Conservation (phyloP, 192 early-diverging fungal species). For the Rhizophagus sp. region DNA sequence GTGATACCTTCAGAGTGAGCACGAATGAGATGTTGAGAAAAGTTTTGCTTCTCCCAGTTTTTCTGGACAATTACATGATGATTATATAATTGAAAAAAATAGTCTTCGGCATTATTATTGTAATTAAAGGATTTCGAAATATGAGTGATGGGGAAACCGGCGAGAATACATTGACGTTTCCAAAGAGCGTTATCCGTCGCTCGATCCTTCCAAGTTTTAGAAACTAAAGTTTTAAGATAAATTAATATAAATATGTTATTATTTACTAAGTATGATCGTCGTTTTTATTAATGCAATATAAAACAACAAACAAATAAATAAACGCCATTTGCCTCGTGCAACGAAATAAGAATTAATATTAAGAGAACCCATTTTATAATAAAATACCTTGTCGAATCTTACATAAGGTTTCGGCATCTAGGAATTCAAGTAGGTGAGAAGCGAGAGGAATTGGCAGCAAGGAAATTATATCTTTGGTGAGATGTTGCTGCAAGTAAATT, state of each 20-base stretch:
- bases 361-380: background rate
- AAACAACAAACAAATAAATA: no score
- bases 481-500: background rate
- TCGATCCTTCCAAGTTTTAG: slow-evolving; percentile 11
- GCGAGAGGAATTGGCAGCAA: background rate
- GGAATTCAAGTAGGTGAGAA: background rate
- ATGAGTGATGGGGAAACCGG: background rate
- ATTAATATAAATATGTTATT: background rate
- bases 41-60: slow-evolving; percentile 1
- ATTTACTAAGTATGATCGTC: background rate
- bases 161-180: slow-evolving; percentile 1
- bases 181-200: slow-evolving; percentile 26
- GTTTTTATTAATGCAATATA: background rate
- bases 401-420: background rate
- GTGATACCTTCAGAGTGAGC: slow-evolving; percentile 7
- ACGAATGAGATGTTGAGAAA: background rate
- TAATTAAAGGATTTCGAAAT: slow-evolving; percentile 2
- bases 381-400: background rate
- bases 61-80: background rate
- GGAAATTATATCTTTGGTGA: background rate
- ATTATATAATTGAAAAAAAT: slow-evolving; percentile 14
- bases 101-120: background rate
- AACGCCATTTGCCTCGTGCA: background rate
- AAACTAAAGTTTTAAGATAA: background rate
- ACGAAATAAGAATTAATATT: background rate